Base-by-base conservation (phyloP, 2,329 filamentous ascomycete species). In the Hymenoscyphus infarciens region DNA sequence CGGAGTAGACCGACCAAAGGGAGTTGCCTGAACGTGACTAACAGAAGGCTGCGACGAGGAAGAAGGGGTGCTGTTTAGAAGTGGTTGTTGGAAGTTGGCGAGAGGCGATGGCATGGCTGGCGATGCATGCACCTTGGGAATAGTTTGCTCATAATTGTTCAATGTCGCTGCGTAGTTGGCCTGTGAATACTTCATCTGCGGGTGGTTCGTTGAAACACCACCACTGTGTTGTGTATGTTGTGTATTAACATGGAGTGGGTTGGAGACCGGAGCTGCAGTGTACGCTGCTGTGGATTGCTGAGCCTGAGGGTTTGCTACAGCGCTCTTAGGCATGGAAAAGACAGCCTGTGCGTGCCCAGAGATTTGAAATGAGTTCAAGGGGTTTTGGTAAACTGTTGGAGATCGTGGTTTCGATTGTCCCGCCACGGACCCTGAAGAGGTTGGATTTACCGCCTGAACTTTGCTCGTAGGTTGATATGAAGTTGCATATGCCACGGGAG, bases 291-390 rank as follows among this genome's bases (percentile, higher is more conserved):
- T 6, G 22, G 45, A 25, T 56, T 53, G 56, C 53, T 29, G 52
- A 53, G 38, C 29, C 22, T 56, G 61, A 13, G 55, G 42, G 15
- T 57, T 61, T 31, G 31, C 19, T 11, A 22, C 11, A 25, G 45
- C 45, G 45, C 10, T 52, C 45, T 52, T 22, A 52, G n/a, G 45
- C 19, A 52, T 52, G 19, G 45, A 52, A 52, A 52, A 25, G 19
- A 19, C 22, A 52, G 45, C n/a, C 11, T 52, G 45, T 52, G 19
- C 19, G 2, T 52, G 45, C 19, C 19, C 19, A 22, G 45, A 52
- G 45, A 8, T 25, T 13, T 52, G 45, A 52, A 25, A 52, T 22
- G 45, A 52, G 22, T 22, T 25, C 19, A 22, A 52, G 6, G 45
- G 45, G 19, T 11, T 52, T 11, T 52, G 45, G 19, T 52, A 52